Percentiles rank a stretch among this genome's conserved stretches.
phyloP scores from a whole-genome alignment of 1,139 yeast species.

The Pichia sp. region DNA sequence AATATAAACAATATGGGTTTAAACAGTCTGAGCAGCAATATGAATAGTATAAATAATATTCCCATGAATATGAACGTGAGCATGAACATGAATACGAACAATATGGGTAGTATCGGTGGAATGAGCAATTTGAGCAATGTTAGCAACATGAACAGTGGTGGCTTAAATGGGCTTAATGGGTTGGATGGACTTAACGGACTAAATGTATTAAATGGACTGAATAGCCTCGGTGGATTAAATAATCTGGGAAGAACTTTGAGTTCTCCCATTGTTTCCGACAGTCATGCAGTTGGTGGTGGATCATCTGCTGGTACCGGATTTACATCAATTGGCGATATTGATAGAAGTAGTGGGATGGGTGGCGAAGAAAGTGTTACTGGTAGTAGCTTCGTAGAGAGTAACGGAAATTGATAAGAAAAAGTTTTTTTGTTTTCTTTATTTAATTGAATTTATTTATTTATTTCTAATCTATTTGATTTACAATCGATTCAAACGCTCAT shows the following conservation, averaged over 20 bases:
- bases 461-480: not conserved
- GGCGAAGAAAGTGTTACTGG: conserved; percentile 7
- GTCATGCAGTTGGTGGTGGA: conserved; percentile 8
- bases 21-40: conserved; percentile 3
- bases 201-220: conserved; percentile 10
- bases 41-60: conserved; percentile 5
- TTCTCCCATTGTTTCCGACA: conserved; percentile 9
- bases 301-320: conserved; percentile 4
- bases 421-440: not conserved
- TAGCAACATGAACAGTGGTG: not conserved
- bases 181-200: conserved; percentile 11
- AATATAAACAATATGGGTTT: conserved; percentile 1
- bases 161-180: conserved; percentile 10
- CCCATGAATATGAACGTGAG: conserved; percentile 1
- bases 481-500: not conserved
- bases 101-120: not conserved
- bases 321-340: conserved; percentile 3
- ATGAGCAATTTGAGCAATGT: conserved; percentile 3
- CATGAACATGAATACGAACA: conserved; percentile 7
- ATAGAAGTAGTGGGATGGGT: conserved; percentile 4
- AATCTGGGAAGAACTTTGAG: conserved; percentile 10
- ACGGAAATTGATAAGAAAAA: conserved; percentile 4
- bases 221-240: conserved; percentile 12
- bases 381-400: conserved; percentile 5
- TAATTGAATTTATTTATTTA: not conserved